These are phyloP conservation scores for Moricandia arvensis DNA, from an alignment of 345 rosid species.

Conservation along the genomic window DNA sequence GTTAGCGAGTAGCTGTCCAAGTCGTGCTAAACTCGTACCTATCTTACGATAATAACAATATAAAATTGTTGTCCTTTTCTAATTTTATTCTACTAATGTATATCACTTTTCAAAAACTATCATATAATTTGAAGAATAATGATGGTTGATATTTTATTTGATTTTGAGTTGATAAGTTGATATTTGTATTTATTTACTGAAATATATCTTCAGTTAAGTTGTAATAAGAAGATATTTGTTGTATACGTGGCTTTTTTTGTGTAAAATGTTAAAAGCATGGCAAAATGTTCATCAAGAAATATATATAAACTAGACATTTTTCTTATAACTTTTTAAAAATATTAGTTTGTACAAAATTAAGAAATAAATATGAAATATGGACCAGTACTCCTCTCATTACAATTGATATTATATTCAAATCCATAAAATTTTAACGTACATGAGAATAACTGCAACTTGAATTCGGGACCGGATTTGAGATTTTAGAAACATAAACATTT, in stretches of 20 bases:
- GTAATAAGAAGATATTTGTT: neutral
- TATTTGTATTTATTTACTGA: neutral
- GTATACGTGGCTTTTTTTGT: neutral
- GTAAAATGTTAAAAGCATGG: neutral
- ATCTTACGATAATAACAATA: neutral
- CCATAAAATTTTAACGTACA: neutral
- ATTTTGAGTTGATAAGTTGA: neutral
- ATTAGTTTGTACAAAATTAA: neutral
- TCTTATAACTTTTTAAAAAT: neutral
- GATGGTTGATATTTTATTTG: neutral
- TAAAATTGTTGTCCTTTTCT: neutral
- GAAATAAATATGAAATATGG: neutral
- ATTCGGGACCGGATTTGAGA: neutral
- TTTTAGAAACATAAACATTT: too few relatives aligned
- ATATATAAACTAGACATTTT: neutral
- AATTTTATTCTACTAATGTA: neutral
- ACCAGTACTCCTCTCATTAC: neutral
- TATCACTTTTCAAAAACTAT: neutral
- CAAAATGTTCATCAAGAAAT: neutral
- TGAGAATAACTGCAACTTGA: neutral
- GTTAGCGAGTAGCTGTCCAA: slow-evolving; percentile 2
- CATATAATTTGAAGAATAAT: neutral
- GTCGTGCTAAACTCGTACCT: neutral
- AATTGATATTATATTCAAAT: neutral
- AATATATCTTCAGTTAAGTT: neutral